Conservation (phyloP, 2,329 filamentous ascomycete species). For the Apiospora rasikravindrae region DNA sequence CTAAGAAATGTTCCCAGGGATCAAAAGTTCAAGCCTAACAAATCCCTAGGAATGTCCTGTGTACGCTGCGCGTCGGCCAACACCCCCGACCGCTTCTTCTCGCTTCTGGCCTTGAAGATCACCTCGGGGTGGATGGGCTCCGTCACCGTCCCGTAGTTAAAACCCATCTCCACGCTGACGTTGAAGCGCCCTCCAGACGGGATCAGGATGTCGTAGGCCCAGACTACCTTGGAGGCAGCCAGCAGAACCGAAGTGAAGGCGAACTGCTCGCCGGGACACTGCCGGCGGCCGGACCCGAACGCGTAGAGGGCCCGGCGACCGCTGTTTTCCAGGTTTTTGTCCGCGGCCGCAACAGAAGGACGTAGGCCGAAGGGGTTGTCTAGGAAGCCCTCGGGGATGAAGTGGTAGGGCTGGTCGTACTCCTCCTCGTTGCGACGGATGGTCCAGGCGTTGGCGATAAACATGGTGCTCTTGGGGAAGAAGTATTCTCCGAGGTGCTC, state of each 20-base stretch:
- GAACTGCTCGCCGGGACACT: conserved; percentile 21
- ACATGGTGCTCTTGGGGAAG: conserved; percentile 11
- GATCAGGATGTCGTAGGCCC: conserved; percentile 18
- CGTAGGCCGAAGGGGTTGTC: conserved; percentile 15
- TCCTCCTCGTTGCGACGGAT: conserved; percentile 19
- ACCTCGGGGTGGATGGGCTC: conserved; percentile 19
- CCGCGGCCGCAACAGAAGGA: neutral
- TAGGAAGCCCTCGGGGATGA: conserved; percentile 20
- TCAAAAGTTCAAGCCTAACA: neutral
- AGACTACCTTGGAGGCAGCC: conserved; percentile 19
- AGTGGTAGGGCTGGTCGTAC: conserved; percentile 20
- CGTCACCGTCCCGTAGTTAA: conserved; percentile 12
- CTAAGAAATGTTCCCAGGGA: too few relatives aligned
- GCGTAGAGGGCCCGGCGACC: neutral
- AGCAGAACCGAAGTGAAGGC: conserved; percentile 12
- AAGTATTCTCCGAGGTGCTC: neutral
- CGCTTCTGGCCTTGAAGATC: neutral
- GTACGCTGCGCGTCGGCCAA: conserved; percentile 12
- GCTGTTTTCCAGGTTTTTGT: neutral
- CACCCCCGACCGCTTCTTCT: neutral
- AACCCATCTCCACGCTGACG: conserved; percentile 12
- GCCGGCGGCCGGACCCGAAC: conserved; percentile 19
- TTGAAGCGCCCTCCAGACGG: conserved; percentile 1
- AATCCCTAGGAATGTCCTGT: neutral
- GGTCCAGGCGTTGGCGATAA: conserved; percentile 20